These are phyloP conservation scores for Penicillium brasilianum DNA, from an alignment of 2,329 filamentous ascomycete species.

Conservation along the genomic window DNA sequence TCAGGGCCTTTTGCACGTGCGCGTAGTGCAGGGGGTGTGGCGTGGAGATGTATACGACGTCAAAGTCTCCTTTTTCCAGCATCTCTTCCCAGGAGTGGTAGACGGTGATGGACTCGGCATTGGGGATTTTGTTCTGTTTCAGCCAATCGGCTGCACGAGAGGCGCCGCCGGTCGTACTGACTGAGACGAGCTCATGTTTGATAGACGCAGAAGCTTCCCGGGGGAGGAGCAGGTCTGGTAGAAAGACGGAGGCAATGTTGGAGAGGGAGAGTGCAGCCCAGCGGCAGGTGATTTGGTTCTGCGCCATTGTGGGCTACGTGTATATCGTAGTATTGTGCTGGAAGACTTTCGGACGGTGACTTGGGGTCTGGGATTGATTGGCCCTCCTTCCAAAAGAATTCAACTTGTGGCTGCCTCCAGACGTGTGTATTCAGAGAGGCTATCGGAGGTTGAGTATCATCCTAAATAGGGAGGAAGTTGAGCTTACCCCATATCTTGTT, in stretches of 20 bases:
- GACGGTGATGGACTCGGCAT: constrained; percentile 26
- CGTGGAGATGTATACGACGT: constrained; percentile 39
- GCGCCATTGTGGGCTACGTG: constrained; percentile 9
- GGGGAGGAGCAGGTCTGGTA: constrained; percentile 31
- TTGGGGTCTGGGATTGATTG: constrained; percentile 6
- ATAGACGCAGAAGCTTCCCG: constrained; percentile 19
- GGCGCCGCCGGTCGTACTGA: constrained; percentile 30
- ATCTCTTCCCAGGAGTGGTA: constrained; percentile 34
- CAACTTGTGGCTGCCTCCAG: constrained; percentile 1
- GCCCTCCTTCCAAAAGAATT: background rate
- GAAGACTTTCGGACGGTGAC: constrained; percentile 5
- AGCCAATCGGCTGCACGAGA: constrained; percentile 31
- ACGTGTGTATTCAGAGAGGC: constrained; percentile 7
- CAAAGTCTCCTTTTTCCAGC: constrained; percentile 35
- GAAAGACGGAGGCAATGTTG: constrained; percentile 32
- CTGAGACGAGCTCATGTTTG: constrained; percentile 31
- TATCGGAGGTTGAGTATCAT: constrained; percentile 4
- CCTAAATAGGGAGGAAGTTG: background rate
- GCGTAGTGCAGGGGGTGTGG: constrained; percentile 36
- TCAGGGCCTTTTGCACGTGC: constrained; percentile 29
- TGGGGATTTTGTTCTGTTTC: constrained; percentile 27
- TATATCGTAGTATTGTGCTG: constrained; percentile 7
- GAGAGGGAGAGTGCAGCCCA: constrained; percentile 32
- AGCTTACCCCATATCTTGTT: constrained; percentile 7
- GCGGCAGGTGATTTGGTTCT: constrained; percentile 22